Base-by-base conservation (phyloP, 805 yeast species). In the Torulaspora gathmanii region DNA sequence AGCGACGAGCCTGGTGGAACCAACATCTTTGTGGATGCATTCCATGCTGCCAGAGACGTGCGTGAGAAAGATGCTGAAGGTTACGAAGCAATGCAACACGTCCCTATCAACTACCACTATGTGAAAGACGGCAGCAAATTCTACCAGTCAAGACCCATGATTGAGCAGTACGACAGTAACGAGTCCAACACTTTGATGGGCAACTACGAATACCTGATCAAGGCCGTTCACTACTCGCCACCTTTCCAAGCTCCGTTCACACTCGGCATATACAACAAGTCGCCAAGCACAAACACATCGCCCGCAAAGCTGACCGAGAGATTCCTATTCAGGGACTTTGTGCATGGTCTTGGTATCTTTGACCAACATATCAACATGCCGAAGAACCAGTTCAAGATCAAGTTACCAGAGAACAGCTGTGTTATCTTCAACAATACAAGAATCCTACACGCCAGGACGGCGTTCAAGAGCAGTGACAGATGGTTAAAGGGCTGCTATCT, bases 211-310 rank as follows among this genome's bases (percentile, higher is more conserved):
- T 47, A 50, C 10, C 37, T 57, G 29, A 75, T 83, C 51, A 74
- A 74, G 53, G 80, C 75, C 42, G 76, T 83, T 15, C 83, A 82
- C 58, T 85, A 84, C 61, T 80, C 91, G 0, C 93, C 95, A 2
- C 91, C 90, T 9, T 84, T 83, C 68, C 95, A 85, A 58, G 91
- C 86, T 0, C 91, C 91, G 1, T 77, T 80, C 46, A 87, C 83
- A 51, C 66, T 65, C 44, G 80, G 80, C 15, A 72, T 77, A n/a
- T 70, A 72, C 13, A 65, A 64, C 11, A 64, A 67, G 26, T 47
- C 47, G n/a, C 45, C 52, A n/a, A 53, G 61, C 20, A 44, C 53
- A 23, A 44, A 51, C 37, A 53, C 66, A 9, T 57, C 64, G 28
- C 70, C 68, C 6, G 69, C 63, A 12, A 73, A 71, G 29, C 53